These are phyloP conservation scores for Schizosaccharomyces cryophilus DNA, from an alignment of 805 yeast species.

Conservation along the genomic window DNA sequence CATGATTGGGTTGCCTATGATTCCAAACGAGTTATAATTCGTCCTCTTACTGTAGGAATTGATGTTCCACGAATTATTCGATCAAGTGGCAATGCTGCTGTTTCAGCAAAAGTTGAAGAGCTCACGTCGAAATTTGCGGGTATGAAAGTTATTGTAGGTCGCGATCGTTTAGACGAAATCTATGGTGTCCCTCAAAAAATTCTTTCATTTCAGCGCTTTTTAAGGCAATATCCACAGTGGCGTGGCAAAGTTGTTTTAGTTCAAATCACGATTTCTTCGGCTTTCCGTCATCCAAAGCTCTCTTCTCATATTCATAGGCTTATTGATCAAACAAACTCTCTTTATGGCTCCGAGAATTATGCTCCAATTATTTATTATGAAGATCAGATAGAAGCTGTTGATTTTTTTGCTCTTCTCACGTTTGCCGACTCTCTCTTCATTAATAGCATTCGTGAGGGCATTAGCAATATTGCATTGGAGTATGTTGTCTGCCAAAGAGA, in stretches of 20 bases:
- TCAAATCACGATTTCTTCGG: conserved; percentile 77
- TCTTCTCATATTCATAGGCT: conserved; percentile 89
- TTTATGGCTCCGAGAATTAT: conserved; percentile 88
- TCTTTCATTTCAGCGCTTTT: conserved; percentile 68
- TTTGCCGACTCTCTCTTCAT: conserved; percentile 77
- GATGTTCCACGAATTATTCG: conserved; percentile 44
- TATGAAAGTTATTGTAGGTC: conserved; percentile 61
- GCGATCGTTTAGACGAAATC: conserved; percentile 78
- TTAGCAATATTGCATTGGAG: conserved; percentile 86
- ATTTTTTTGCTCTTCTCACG: conserved; percentile 65
- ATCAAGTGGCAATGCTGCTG: conserved; percentile 26
- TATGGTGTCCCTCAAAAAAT: conserved; percentile 85
- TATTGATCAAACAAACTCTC: conserved; percentile 89
- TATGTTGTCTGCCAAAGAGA: conserved; percentile 71
- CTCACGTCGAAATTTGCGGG: conserved; percentile 24
- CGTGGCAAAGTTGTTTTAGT: conserved; percentile 62
- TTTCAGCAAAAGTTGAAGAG: conserved; percentile 30
- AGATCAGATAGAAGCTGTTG: conserved; percentile 67
- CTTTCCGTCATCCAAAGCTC: conserved; percentile 36
- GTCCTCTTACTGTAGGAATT: conserved; percentile 70
- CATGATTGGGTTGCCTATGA: conserved; percentile 24
- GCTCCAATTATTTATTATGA: conserved; percentile 90
- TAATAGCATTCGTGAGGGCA: conserved; percentile 83
- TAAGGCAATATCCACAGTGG: conserved; percentile 86
- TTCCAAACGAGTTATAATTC: conserved; percentile 53